These are phyloP conservation scores for Borovskyia barvae DNA, from an alignment of 208 protist species.

Conservation along the genomic window DNA sequence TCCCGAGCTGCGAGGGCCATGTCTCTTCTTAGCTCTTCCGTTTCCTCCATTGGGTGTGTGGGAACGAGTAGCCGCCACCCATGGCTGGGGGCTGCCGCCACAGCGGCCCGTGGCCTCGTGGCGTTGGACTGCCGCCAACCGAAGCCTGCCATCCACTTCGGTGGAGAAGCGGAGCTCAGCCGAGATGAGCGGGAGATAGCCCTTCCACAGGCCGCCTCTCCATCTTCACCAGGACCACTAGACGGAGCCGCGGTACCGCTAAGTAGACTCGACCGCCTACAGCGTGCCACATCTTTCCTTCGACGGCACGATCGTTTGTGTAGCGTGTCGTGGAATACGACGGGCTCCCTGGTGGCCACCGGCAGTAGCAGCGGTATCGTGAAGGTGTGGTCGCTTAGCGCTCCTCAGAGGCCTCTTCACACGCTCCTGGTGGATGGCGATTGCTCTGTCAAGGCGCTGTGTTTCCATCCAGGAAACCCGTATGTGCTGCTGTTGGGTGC, in stretches of 20 bases:
- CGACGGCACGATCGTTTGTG: constrained; percentile 52
- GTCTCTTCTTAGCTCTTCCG: constrained; percentile 20
- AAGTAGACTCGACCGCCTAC: constrained; percentile 14
- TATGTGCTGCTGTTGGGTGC: constrained; percentile 64
- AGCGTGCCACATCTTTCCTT: constrained; percentile 25
- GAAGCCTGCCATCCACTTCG: constrained; percentile 30
- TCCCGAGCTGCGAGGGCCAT: constrained; percentile 19
- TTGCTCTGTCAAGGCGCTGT: constrained; percentile 52
- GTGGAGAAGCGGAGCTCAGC: constrained; percentile 4
- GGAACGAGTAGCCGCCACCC: constrained; percentile 53
- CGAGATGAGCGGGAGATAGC: background rate
- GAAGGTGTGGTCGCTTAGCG: constrained; percentile 59
- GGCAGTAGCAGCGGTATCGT: constrained; percentile 58
- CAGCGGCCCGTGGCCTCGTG: constrained; percentile 51
- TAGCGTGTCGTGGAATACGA: constrained; percentile 62
- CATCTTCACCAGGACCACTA: background rate
- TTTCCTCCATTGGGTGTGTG: constrained; percentile 52
- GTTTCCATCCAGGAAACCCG: constrained; percentile 67
- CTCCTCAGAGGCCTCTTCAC: constrained; percentile 35
- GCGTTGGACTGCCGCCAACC: constrained; percentile 48
- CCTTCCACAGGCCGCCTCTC: background rate
- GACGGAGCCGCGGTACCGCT: background rate
- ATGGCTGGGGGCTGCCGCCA: constrained; percentile 52
- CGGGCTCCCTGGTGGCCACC: constrained; percentile 62
- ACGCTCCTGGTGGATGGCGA: constrained; percentile 31